A percentile compares a stretch with the other conserved stretches of the same genome.
phyloP scores from a whole-genome alignment of 2,329 filamentous ascomycete genomes.

The Thermothelomyces thermophilus region DNA sequence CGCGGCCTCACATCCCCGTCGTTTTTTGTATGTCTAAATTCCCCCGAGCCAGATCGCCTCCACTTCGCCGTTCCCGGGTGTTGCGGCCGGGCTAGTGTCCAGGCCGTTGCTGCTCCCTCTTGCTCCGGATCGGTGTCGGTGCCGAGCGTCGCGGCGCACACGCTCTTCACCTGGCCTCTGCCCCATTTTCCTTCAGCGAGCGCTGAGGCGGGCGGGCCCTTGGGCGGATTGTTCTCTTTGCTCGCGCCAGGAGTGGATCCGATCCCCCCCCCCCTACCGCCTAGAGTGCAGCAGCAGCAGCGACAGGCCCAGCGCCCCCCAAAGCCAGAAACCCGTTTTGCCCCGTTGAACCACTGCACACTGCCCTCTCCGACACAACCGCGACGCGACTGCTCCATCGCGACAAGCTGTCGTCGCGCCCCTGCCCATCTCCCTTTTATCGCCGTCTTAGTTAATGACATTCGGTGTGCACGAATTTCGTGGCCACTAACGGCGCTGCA shows the following conservation, averaged over 20 bases:
- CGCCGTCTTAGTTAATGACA: constrained; percentile 36
- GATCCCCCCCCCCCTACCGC: constrained; percentile 11
- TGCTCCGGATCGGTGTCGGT: constrained; percentile 17
- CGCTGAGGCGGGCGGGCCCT: constrained; percentile 3
- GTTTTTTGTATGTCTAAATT: constrained; percentile 6
- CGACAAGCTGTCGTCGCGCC: constrained; percentile 40
- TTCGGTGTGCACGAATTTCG: constrained; percentile 23
- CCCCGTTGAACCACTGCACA: constrained; percentile 24
- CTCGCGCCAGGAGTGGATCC: constrained; percentile 19
- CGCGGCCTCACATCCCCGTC: constrained; percentile 17
- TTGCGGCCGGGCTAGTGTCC: constrained; percentile 15
- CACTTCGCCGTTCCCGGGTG: constrained; percentile 18
- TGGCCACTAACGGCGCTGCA: constrained; percentile 22
- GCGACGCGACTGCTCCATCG: constrained; percentile 42
- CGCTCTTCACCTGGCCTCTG: background rate
- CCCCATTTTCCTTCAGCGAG: constrained; percentile 6
- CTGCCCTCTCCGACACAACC: constrained; percentile 30
- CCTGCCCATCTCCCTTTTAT: constrained; percentile 36
- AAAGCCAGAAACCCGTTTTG: constrained; percentile 23
- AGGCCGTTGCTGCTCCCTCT: constrained; percentile 11
- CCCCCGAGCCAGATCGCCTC: constrained; percentile 21
- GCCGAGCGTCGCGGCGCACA: constrained; percentile 7
- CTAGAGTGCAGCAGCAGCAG: too few species aligned
- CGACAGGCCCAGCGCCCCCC: constrained; percentile 9
- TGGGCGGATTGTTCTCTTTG: constrained; percentile 8